Percentiles rank a stretch among this genome's conserved stretches.
These are phyloP conservation scores for Leptodermis oblonga DNA, from an alignment of 257 asterid genomes.

Conservation along the genomic window DNA sequence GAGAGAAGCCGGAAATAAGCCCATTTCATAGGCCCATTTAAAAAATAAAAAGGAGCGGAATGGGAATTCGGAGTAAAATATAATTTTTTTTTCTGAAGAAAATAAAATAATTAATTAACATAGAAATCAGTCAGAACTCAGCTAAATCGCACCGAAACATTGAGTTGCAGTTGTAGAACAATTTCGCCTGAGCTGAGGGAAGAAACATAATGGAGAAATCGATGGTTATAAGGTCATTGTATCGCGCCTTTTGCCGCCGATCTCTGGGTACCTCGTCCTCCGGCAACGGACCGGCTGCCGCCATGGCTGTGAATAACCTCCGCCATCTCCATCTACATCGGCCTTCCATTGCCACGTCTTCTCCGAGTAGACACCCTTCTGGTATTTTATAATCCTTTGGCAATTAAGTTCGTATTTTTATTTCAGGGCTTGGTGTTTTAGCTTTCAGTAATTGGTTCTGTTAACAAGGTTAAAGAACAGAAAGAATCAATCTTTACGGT, in stretches of 20 bases:
- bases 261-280: slow-evolving; percentile 40
- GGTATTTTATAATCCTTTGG: slow-evolving; percentile 24
- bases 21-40: background rate
- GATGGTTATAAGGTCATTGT: slow-evolving; percentile 61
- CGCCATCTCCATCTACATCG: slow-evolving; percentile 58
- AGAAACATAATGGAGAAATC: slow-evolving; percentile 42
- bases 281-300: slow-evolving; percentile 24
- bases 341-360: slow-evolving; percentile 40
- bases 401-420: background rate
- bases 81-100: too few relatives aligned
- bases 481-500: background rate
- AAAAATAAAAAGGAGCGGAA: background rate
- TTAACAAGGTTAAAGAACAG: too few relatives aligned
- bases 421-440: background rate
- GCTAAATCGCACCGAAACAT: background rate
- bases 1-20: too few relatives aligned
- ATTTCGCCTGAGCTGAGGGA: slow-evolving; percentile 2
- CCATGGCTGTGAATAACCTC: slow-evolving; percentile 46
- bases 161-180: background rate
- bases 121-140: background rate
- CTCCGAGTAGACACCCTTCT: slow-evolving; percentile 24
- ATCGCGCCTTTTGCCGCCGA: slow-evolving; percentile 63
- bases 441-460: background rate
- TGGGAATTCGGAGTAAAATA: too few relatives aligned
- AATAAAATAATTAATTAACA: too few relatives aligned